Base-by-base conservation (phyloP, 768 basidiomycete species). In the Rhodotorula taiwanensis region DNA sequence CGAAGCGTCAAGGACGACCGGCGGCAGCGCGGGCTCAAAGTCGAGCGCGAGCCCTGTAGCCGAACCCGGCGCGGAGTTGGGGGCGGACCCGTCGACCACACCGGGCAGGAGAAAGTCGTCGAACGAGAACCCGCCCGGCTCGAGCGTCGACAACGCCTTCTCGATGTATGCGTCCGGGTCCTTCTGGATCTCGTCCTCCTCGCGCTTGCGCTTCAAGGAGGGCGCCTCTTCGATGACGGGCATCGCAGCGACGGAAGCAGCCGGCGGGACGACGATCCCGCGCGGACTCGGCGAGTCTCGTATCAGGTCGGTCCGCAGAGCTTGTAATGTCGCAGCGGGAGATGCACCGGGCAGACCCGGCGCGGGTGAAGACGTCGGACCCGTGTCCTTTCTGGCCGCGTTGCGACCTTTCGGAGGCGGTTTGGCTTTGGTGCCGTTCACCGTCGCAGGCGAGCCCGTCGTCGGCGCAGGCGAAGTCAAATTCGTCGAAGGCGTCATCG, bases 101-200 rank as follows among this genome's bases (percentile, higher is more conserved):
- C 30, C 36, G 9, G 21, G 27, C 10, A 30, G 8, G 41, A 58
- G 21, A 4, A 34, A 50, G 56, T 41, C 33, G 25, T 10, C 27
- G 27, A 36, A 9, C 10, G 50, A 16, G 23, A 28, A 11, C 2
- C 14, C 49, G 10, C 41, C 28, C 18, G 25, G 39, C 23, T 43
- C 50, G 31, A 72, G 60, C 1, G 27, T 5, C 36, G 43, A 31
- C 25, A 70, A 48, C 51, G 62, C 55, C 45, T 52, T 51, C 51
- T 70, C 67, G 56, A 70, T 52, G 54, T 66, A 72, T 5, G 41
- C 63, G 34, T 63, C 56, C 34, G 71, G 69, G 43, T 72, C 69
- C 15, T 52, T 36, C 15, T 64, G 52, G 11, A 67, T 67, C 53
- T 72, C 69, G 27, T 72, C 71, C 33, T 64, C 57, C 36, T 72